Conservation (phyloP, 192 early-diverging fungal species). For the Backusella liffmaniae region DNA sequence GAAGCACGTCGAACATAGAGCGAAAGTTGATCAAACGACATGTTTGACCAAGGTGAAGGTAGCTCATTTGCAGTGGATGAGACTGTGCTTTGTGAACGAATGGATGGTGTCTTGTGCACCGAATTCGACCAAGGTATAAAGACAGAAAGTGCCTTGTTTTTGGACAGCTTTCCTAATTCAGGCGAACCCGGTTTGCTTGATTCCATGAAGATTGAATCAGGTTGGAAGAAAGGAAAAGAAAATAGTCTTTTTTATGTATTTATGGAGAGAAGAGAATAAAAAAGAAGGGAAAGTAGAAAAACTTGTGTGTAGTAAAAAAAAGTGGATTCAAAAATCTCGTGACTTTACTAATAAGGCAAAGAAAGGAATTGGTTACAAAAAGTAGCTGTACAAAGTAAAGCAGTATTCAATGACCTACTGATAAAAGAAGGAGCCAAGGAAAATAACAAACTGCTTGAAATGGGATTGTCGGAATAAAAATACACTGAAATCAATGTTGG, state of each 20-base stretch:
- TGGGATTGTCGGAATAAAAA: neutral
- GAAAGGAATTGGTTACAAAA: neutral
- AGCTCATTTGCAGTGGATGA: neutral
- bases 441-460: neutral
- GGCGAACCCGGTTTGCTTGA: neutral
- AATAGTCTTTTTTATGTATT: neutral
- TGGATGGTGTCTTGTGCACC: neutral
- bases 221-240: neutral
- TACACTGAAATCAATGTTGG: neutral
- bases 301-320: neutral
- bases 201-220: neutral
- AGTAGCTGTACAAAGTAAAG: neutral
- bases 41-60: constrained; percentile 19
- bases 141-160: neutral
- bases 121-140: constrained; percentile 5
- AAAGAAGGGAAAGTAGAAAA: neutral
- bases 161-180: neutral
- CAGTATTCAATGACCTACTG: neutral
- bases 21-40: constrained; percentile 33
- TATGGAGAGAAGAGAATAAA: neutral
- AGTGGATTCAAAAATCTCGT: neutral
- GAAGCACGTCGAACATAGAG: constrained; percentile 29
- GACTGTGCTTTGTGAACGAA: neutral
- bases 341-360: neutral
- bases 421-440: neutral